Evolutionary conservation across 148 eudicot species (phyloP), one percentile per base, ranked within the genome.

Genomic region (Cornus suecica): DNA sequence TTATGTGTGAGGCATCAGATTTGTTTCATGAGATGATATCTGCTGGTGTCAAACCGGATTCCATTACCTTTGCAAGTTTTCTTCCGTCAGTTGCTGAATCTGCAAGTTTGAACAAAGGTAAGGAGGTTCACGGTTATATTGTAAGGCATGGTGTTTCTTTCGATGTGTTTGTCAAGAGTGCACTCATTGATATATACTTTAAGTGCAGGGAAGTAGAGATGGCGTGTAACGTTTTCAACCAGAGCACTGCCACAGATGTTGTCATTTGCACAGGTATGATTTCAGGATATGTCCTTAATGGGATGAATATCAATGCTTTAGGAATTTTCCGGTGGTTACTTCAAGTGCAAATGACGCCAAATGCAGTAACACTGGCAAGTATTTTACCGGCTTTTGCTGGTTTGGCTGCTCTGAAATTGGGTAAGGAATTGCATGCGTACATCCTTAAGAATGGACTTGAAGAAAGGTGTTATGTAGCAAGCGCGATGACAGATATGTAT

Each of bases 291-390:
- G 83, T 80, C 23, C 74, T 83, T 31, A 83, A 84, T 31, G 86
- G 81, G 31, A 80, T 80, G 83, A 80, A 78, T 73, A 6, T 22
- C 16, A 69, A 80, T 4, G 86, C 86, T 24, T 66, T 83, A 56
- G 62, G 75, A 70, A 68, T 71, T 58, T 80, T 84, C 30, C 68
- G 66, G 37, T 75, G 71, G 79, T 34, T 78, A 74, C 58, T 84
- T 75, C 61, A 51, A 16, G 70, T 48, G 54, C 71, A 80, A 66
- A 74, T 84, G 72, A 66, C n/a, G 65, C 86, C 86, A 30, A 84
- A 84, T 78, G 81, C 81, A 7, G 79, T 84, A 13, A 80, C 86
- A 7, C 73, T 84, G 23, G 86, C 86, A n/a, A 84, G 86, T 73
- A 24, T 73, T 74, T 74, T 84, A 66, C 83, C 83, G 28, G 83